Evolutionary conservation across 1,284 basidiomycete species (phyloP).

Genomic region (Ceratobasidium sp.): DNA sequence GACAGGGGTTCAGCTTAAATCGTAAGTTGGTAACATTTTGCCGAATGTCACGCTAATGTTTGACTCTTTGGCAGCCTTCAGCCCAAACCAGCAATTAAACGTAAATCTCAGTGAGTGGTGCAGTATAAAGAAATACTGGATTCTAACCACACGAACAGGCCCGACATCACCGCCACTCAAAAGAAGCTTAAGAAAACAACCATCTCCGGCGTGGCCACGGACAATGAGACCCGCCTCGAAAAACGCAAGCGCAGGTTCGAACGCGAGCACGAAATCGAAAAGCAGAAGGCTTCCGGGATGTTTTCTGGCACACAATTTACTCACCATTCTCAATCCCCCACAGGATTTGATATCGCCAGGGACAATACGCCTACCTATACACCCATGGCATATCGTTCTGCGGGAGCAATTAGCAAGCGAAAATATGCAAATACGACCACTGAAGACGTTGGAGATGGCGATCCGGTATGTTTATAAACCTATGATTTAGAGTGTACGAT

Average conservation of each 20-base stretch:
- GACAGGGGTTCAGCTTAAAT: conserved; percentile 81
- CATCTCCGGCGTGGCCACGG: conserved; percentile 58
- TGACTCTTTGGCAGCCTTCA: conserved; percentile 61
- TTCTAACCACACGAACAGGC: conserved; percentile 12
- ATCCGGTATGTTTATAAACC: conserved; percentile 24
- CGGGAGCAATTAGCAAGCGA: conserved; percentile 37
- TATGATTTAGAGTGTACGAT: not conserved
- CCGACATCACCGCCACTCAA: conserved; percentile 51
- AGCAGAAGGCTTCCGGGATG: conserved; percentile 61
- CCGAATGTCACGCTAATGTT: conserved; percentile 47
- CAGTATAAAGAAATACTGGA: not conserved
- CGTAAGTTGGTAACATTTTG: conserved; percentile 58
- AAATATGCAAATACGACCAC: conserved; percentile 39
- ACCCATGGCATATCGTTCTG: conserved; percentile 41
- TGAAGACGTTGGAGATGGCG: conserved; percentile 38
- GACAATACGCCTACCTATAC: conserved; percentile 36
- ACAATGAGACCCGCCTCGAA: conserved; percentile 66
- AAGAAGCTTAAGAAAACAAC: conserved; percentile 77
- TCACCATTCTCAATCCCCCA: conserved; percentile 40
- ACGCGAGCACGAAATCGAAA: conserved; percentile 82
- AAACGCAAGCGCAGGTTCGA: conserved; percentile 80
- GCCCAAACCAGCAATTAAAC: conserved; percentile 70
- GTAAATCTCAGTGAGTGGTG: conserved; percentile 67
- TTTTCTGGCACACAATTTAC: conserved; percentile 36
- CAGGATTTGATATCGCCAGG: conserved; percentile 40